Conservation (phyloP, 2,329 filamentous ascomycete species). For the Pleurostoma richardsiae region DNA sequence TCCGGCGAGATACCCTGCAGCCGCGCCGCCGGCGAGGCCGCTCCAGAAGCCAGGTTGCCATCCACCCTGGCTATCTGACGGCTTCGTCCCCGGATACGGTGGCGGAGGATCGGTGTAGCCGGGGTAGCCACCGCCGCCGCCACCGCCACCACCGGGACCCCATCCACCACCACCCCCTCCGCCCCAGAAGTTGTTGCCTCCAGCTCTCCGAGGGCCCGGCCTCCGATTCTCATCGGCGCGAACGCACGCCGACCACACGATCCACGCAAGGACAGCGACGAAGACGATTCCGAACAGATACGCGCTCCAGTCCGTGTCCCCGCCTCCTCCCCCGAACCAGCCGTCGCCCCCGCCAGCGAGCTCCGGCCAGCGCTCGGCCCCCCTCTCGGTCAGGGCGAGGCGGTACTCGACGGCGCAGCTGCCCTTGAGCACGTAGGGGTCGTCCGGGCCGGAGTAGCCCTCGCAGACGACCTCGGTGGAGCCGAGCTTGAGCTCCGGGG, state of each 20-base stretch:
- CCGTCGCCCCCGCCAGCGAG: slow-evolving; percentile 33
- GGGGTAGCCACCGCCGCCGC: slow-evolving; percentile 20
- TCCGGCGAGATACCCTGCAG: slow-evolving; percentile 62
- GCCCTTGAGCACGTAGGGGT: slow-evolving; percentile 83
- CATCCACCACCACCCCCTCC: slow-evolving; percentile 34
- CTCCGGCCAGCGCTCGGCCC: slow-evolving; percentile 65
- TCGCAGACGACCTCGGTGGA: slow-evolving; percentile 90
- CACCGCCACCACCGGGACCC: slow-evolving; percentile 28
- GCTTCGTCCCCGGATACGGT: slow-evolving; percentile 43
- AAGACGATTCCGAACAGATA: slow-evolving; percentile 60
- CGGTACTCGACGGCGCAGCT: slow-evolving; percentile 92
- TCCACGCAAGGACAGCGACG: slow-evolving; percentile 53
- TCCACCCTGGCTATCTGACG: slow-evolving; percentile 28
- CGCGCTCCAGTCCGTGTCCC: slow-evolving; percentile 24
- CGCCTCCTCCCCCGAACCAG: slow-evolving; percentile 16
- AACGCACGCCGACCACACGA: slow-evolving; percentile 52
- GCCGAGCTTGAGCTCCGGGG: slow-evolving; percentile 64
- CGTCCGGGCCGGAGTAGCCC: slow-evolving; percentile 71
- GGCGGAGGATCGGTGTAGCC: slow-evolving; percentile 44
- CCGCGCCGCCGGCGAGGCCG: slow-evolving; percentile 62
- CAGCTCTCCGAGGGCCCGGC: slow-evolving; percentile 13
- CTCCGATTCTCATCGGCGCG: slow-evolving; percentile 9
- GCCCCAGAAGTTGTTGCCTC: slow-evolving; percentile 29
- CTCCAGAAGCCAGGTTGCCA: slow-evolving; percentile 76
- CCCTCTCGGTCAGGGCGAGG: slow-evolving; percentile 69